Percentiles rank a stretch among this genome's conserved stretches.
Evolutionary conservation across 139 green algal genomes (phyloP).

Genomic region (Desmodesmus armatus): DNA sequence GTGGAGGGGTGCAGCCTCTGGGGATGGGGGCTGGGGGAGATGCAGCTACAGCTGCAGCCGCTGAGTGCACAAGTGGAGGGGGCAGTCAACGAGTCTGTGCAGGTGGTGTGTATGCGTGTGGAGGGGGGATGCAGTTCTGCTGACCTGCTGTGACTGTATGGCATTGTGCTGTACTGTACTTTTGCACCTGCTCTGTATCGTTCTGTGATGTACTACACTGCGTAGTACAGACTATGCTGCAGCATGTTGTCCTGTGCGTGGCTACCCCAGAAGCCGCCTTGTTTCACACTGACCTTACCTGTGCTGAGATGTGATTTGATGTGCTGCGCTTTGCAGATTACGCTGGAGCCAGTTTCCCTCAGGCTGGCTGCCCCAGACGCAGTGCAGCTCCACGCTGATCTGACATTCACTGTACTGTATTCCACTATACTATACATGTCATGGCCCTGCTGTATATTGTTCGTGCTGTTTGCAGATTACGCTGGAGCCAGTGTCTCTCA

Average conservation of each 20-base stretch:
- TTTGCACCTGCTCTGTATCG: background rate
- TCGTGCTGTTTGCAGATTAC: too few relatives aligned
- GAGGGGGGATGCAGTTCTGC: too few relatives aligned
- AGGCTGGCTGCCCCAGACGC: constrained; percentile 59
- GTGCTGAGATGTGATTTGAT: background rate
- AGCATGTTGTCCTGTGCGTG: background rate
- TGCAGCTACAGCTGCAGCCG: constrained; percentile 47
- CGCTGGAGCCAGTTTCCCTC: constrained; percentile 52
- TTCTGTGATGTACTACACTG: background rate
- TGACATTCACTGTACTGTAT: too few relatives aligned
- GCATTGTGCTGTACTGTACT: background rate
- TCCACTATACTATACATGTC: too few relatives aligned
- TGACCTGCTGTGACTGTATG: background rate
- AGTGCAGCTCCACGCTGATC: constrained; percentile 73
- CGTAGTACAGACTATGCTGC: background rate
- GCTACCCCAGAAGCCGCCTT: background rate
- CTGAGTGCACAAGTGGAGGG: constrained; percentile 67
- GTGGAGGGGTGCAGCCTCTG: background rate
- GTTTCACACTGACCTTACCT: background rate
- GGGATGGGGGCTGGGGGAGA: background rate
- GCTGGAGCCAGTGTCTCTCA: constrained; percentile 65
- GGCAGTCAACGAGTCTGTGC: constrained; percentile 53
- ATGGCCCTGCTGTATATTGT: too few relatives aligned
- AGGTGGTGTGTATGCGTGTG: too few relatives aligned
- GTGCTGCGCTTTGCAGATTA: background rate